Conservation (phyloP, 1,284 basidiomycete species). For the Schizophyllum amplum region DNA sequence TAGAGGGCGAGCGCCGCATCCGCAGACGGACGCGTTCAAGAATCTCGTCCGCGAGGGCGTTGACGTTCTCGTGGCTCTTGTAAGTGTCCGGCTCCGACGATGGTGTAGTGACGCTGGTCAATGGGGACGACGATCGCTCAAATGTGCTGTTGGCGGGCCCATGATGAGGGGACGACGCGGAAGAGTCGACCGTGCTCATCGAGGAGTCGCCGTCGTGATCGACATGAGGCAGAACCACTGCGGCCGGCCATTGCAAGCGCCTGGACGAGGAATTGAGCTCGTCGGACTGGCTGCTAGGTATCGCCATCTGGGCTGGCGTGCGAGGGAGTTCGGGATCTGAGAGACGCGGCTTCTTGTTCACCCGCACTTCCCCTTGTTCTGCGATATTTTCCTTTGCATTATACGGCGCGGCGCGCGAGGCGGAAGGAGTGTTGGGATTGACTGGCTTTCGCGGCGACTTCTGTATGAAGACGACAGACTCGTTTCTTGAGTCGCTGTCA, state of each 20-base stretch:
- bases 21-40: not conserved
- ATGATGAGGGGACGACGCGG: slow-evolving; percentile 10
- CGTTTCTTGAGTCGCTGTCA: not conserved
- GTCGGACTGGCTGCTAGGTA: slow-evolving; percentile 66
- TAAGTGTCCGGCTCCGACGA: not conserved
- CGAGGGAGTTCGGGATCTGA: slow-evolving; percentile 21
- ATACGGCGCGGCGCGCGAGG: slow-evolving; percentile 4
- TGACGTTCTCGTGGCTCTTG: not conserved
- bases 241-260: slow-evolving; percentile 8
- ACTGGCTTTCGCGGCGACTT: not conserved
- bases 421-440: slow-evolving; percentile 8
- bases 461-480: slow-evolving; percentile 3
- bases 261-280: slow-evolving; percentile 45
- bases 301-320: slow-evolving; percentile 21
- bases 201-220: slow-evolving; percentile 33
- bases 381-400: slow-evolving; percentile 19
- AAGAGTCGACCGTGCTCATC: slow-evolving; percentile 23
- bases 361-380: slow-evolving; percentile 7
- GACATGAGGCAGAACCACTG: slow-evolving; percentile 20
- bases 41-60: not conserved
- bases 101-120: slow-evolving; percentile 3
- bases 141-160: slow-evolving; percentile 17
- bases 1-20: not conserved
- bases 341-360: slow-evolving; percentile 27
- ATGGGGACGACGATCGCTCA: slow-evolving; percentile 4